phyloP scores from a whole-genome alignment of 257 asterid genomes.

The Solanum tarijense region DNA sequence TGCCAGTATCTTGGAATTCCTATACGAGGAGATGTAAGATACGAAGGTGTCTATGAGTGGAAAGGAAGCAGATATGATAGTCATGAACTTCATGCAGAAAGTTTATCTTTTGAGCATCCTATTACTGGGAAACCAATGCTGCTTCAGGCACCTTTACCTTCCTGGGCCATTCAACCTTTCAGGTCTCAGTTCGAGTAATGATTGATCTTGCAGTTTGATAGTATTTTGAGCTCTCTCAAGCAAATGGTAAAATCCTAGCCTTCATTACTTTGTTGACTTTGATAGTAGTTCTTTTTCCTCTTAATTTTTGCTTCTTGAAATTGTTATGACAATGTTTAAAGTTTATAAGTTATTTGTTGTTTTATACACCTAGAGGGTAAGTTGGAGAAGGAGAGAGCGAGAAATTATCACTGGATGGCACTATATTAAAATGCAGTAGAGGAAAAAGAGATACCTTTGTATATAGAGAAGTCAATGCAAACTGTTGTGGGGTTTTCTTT shows the following conservation, averaged over 20 bases:
- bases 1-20: constrained; percentile 91
- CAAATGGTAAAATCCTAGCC: neutral
- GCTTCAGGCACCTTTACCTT: constrained; percentile 69
- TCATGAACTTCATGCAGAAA: constrained; percentile 91
- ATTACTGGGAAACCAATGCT: constrained; percentile 40
- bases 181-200: neutral
- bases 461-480: neutral
- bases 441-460: neutral
- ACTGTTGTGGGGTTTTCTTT: neutral
- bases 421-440: neutral
- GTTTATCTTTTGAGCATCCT: constrained; percentile 81
- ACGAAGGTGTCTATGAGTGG: constrained; percentile 87
- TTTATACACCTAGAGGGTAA: neutral
- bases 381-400: neutral
- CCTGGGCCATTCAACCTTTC: constrained; percentile 45
- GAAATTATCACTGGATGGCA: neutral
- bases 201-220: neutral
- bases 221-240: neutral
- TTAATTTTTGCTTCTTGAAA: neutral
- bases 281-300: neutral
- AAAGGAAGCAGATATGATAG: constrained; percentile 47
- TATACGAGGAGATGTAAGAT: constrained; percentile 79
- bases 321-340: neutral
- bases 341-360: neutral
- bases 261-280: neutral